phyloP scores from a whole-genome alignment of 192 early-diverging fungal species.

The Backusella macrospora region DNA sequence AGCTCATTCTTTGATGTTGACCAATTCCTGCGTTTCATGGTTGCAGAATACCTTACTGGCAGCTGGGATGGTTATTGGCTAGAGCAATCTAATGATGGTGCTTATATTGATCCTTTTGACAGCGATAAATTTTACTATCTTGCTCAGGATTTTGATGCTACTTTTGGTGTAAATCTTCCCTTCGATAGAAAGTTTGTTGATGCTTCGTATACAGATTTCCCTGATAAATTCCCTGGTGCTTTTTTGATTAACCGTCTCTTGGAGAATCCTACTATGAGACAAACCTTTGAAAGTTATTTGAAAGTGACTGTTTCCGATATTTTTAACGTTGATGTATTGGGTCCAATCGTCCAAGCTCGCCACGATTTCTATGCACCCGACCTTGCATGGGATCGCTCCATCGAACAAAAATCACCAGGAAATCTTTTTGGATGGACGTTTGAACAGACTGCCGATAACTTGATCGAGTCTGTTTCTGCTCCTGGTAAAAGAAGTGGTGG shows the following conservation, averaged over 20 bases:
- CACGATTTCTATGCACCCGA: constrained; percentile 48
- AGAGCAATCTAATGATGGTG: constrained; percentile 47
- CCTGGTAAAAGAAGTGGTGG: constrained; percentile 32
- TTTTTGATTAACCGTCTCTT: constrained; percentile 52
- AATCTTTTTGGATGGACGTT: constrained; percentile 46
- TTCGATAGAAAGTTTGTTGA: constrained; percentile 16
- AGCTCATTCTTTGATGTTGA: constrained; percentile 42
- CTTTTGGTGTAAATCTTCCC: constrained; percentile 51
- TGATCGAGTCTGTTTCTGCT: constrained; percentile 30
- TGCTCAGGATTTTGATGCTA: constrained; percentile 53
- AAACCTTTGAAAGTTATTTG: constrained; percentile 47
- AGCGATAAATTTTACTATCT: constrained; percentile 45
- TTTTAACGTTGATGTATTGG: constrained; percentile 52
- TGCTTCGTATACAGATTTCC: constrained; percentile 42
- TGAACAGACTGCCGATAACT: constrained; percentile 39
- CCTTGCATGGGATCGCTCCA: constrained; percentile 50
- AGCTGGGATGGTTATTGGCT: constrained; percentile 56
- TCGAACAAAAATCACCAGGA: constrained; percentile 48
- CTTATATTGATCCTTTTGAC: constrained; percentile 44
- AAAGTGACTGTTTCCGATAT: constrained; percentile 43
- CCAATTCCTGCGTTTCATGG: constrained; percentile 48
- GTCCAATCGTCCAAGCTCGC: constrained; percentile 41
- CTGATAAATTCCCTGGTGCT: constrained; percentile 36
- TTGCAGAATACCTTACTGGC: constrained; percentile 50
- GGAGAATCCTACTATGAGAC: constrained; percentile 36